Conservation (phyloP, 208 protist species). For the Leishmania gerbilli region DNA sequence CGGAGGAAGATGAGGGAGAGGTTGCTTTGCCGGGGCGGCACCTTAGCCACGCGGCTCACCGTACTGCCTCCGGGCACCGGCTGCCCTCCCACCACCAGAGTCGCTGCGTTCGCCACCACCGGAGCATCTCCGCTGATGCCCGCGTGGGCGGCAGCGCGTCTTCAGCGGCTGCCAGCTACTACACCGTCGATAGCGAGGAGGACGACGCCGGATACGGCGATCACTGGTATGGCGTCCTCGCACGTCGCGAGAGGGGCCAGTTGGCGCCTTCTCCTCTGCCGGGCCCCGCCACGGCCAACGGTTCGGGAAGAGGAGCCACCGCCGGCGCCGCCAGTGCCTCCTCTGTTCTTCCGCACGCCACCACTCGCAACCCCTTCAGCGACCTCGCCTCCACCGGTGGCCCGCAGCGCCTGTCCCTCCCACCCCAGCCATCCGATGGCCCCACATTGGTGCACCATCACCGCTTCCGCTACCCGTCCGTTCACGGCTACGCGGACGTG, state of each 20-base stretch:
- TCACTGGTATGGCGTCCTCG: constrained; percentile 2
- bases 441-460: constrained; percentile 61
- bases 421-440: constrained; percentile 11
- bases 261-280: constrained; percentile 2
- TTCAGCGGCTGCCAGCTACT: background rate
- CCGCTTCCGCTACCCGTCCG: constrained; percentile 68
- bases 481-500: constrained; percentile 59
- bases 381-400: constrained; percentile 2
- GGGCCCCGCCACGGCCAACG: constrained; percentile 3
- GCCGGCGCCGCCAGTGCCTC: background rate
- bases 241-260: background rate
- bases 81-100: no score
- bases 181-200: constrained; percentile 2
- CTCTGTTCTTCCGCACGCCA: constrained; percentile 3
- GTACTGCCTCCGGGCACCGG: background rate
- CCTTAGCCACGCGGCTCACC: background rate
- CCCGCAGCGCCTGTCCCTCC: constrained; percentile 2
- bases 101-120: background rate
- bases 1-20: background rate
- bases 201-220: constrained; percentile 11
- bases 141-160: background rate
- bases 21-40: background rate
- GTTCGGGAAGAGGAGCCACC: background rate
- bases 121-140: constrained; percentile 12
- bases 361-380: constrained; percentile 11